Evolutionary conservation across 257 asterid genomes (phyloP).

Genomic region (Anisodus tanguticus): DNA sequence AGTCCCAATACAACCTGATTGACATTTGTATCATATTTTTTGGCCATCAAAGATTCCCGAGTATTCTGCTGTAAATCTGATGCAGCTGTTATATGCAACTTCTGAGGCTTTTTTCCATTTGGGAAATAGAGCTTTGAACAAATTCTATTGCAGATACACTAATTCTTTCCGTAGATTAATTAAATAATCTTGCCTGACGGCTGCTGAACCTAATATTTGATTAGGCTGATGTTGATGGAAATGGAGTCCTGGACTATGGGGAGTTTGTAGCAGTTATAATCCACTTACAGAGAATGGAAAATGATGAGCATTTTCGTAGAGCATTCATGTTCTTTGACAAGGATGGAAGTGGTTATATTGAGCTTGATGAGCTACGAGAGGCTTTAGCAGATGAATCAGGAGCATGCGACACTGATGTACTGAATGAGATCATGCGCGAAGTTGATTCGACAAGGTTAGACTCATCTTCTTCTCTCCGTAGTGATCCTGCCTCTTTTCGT

Average conservation of each 20-base stretch:
- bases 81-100: not conserved
- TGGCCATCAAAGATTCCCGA: not conserved
- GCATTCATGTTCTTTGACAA: constrained; percentile 83
- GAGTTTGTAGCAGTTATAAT: constrained; percentile 95
- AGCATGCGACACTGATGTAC: constrained; percentile 60
- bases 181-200: not conserved
- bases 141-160: not conserved
- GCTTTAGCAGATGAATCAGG: constrained; percentile 80
- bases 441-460: constrained; percentile 87
- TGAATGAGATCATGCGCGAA: constrained; percentile 78
- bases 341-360: constrained; percentile 81
- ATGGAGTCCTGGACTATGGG: constrained; percentile 82
- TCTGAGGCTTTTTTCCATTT: not conserved
- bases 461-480: not conserved
- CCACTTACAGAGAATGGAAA: constrained; percentile 85
- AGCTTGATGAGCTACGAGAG: constrained; percentile 78
- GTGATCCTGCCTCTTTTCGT: not conserved
- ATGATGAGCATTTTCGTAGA: constrained; percentile 77
- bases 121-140: not conserved
- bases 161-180: not conserved
- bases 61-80: not conserved
- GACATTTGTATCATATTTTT: not conserved
- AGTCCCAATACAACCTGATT: not conserved
- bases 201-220: not conserved
- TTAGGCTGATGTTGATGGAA: constrained; percentile 95